Base-by-base conservation (phyloP, 106 monocot species). In the Hemerocallis citrina region DNA sequence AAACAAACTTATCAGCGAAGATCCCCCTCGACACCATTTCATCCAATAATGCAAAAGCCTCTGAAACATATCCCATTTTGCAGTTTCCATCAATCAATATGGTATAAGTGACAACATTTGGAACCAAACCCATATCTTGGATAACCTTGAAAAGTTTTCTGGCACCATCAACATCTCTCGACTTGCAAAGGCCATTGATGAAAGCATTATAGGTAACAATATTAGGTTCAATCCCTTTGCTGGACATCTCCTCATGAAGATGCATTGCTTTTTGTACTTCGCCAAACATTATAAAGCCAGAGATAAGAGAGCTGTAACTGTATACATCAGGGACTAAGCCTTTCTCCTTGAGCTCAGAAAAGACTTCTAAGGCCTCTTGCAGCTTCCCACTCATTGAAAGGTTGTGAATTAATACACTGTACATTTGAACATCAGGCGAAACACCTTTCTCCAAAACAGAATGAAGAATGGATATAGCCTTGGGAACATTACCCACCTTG, bases 171-270 rank as follows among this genome's bases (percentile, higher is more conserved):
- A 89, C 16, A 69, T 82, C 47, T 57, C 85, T 82, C 7, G 72
- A 67, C 60, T 77, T 93, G 66, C 69, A 79, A 66, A 79, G 30
- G 4, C 93, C 93, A 73, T 85, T 79, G 29, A 93, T 69, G 24
- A 93, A 42, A 47, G 70, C 44, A 79, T 93, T 93, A 54, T 85
- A 85, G 6, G 72, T 85, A 11, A 89, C 63, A 44, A 93, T 76
- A 65, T 57, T 82, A 69, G 89, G 93, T 21, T 77, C 63, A 63
- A 93, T 42, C 25, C 85, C 80, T 57, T 77, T 70, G 14, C 20
- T 33, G 29, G 28, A 33, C 93, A 93, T 93, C 51, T 83, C 77
- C 64, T 77, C 65, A 70, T 55, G 63, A 19, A 93, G 60, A 16
- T 34, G 27, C 19, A 80, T 51, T 68, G 93, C 85, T 64, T 80